phyloP scores from a whole-genome alignment of 1,139 yeast genomes.

The Geotrichum reessii region DNA sequence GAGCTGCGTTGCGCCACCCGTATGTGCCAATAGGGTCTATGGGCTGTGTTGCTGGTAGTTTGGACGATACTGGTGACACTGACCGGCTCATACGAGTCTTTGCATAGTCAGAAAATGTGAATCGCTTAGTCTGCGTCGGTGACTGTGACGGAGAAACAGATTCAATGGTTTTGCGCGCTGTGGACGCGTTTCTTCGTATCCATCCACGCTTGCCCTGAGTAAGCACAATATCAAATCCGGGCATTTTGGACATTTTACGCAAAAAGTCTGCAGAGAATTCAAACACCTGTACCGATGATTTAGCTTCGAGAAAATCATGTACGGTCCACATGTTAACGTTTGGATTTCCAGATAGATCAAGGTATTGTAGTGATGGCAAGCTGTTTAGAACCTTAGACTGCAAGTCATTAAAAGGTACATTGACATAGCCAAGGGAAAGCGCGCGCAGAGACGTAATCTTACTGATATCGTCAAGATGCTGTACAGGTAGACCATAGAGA shows the following conservation, averaged over 20 bases:
- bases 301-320: slow-evolving; percentile 44
- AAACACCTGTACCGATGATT: slow-evolving; percentile 37
- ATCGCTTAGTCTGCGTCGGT: slow-evolving; percentile 22
- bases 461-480: slow-evolving; percentile 50
- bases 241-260: slow-evolving; percentile 27
- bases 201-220: slow-evolving; percentile 75
- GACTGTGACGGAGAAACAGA: slow-evolving; percentile 9
- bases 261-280: slow-evolving; percentile 38
- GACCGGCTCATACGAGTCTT: slow-evolving; percentile 22
- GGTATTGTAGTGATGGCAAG: slow-evolving; percentile 34
- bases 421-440: slow-evolving; percentile 56
- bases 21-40: slow-evolving; percentile 23
- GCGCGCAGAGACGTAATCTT: slow-evolving; percentile 49
- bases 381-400: slow-evolving; percentile 43
- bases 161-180: not conserved
- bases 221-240: slow-evolving; percentile 44
- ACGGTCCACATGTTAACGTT: slow-evolving; percentile 48
- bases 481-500: slow-evolving; percentile 68
- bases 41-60: not conserved
- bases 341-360: slow-evolving; percentile 51
- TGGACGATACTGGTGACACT: slow-evolving; percentile 12
- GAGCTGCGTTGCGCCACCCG: slow-evolving; percentile 32
- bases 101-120: slow-evolving; percentile 29
- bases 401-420: slow-evolving; percentile 47
- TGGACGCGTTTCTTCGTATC: slow-evolving; percentile 36